These are phyloP conservation scores for Sporormia fimetaria DNA, from an alignment of 495 filamentous ascomycete genomes.

Conservation along the genomic window DNA sequence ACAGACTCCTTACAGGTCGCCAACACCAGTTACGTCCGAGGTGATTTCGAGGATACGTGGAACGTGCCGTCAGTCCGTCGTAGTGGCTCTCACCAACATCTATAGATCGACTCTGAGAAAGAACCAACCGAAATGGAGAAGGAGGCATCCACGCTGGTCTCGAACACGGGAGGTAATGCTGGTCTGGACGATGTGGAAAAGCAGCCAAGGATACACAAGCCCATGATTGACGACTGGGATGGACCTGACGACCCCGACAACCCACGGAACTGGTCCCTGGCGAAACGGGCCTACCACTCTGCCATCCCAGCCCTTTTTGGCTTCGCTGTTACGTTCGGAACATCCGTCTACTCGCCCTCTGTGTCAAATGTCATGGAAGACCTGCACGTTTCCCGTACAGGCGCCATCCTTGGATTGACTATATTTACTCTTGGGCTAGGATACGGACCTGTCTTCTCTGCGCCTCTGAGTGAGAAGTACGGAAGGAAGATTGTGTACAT, in stretches of 20 bases:
- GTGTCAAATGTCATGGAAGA: slow-evolving; percentile 20
- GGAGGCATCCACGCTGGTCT: too few species aligned
- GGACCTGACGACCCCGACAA: slow-evolving; percentile 34
- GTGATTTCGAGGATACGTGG: too few species aligned
- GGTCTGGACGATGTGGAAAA: too few species aligned
- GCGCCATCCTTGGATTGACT: slow-evolving; percentile 26
- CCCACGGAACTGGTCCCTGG: slow-evolving; percentile 33
- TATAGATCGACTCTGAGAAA: too few species aligned
- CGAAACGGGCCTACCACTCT: slow-evolving; percentile 25
- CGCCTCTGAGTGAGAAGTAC: slow-evolving; percentile 30
- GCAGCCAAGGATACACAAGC: too few species aligned
- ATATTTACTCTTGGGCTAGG: slow-evolving; percentile 31
- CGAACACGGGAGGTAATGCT: too few species aligned
- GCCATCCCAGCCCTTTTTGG: slow-evolving; percentile 24
- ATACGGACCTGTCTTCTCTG: slow-evolving; percentile 30
- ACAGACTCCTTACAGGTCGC: too few species aligned
- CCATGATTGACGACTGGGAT: too few species aligned
- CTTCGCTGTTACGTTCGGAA: slow-evolving; percentile 27
- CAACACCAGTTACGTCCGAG: too few species aligned
- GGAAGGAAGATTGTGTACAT: slow-evolving; percentile 31
- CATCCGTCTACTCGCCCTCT: slow-evolving; percentile 31
- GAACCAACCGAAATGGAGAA: too few species aligned
- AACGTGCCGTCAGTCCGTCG: too few species aligned
- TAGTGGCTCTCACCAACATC: too few species aligned
- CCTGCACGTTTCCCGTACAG: slow-evolving; percentile 29